Evolutionary conservation across 2,329 filamentous ascomycete species (phyloP).

Genomic region (Plectosphaerella plurivora): DNA sequence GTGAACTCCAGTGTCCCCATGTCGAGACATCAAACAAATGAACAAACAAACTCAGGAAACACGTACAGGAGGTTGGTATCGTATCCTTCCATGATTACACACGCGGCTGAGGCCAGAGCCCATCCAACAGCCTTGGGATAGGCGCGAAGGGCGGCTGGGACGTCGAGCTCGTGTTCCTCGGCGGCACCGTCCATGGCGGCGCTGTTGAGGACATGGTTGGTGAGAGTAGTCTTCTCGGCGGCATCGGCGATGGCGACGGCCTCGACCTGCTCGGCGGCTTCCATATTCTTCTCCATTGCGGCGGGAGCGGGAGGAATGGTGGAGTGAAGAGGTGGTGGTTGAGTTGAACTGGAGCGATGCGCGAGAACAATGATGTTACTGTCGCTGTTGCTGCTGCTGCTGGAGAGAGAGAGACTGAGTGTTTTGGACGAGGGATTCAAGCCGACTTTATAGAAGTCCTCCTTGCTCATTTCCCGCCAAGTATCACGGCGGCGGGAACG

Average conservation of each 20-base stretch:
- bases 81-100: constrained; percentile 27
- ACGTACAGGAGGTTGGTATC: constrained; percentile 8
- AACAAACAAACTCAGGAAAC: not conserved
- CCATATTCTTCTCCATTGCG: not conserved
- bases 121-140: constrained; percentile 25
- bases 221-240: not conserved
- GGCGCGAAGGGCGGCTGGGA: constrained; percentile 22
- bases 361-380: no score
- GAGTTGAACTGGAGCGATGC: no score
- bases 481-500: no score
- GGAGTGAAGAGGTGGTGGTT: not conserved
- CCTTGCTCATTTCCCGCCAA: no score
- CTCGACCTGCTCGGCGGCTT: not conserved
- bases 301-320: no score
- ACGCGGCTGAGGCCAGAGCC: constrained; percentile 16
- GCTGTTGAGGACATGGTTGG: constrained; percentile 1
- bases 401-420: no score
- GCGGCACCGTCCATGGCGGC: constrained; percentile 32
- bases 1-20: no score
- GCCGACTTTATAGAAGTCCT: no score
- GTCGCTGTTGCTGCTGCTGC: no score
- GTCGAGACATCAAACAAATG: not conserved
- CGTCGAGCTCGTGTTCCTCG: constrained; percentile 29
- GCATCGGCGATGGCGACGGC: not conserved
- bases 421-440: no score